phyloP scores from a whole-genome alignment of 2,329 filamentous ascomycete genomes.

The Macrophomina phaseolina region DNA sequence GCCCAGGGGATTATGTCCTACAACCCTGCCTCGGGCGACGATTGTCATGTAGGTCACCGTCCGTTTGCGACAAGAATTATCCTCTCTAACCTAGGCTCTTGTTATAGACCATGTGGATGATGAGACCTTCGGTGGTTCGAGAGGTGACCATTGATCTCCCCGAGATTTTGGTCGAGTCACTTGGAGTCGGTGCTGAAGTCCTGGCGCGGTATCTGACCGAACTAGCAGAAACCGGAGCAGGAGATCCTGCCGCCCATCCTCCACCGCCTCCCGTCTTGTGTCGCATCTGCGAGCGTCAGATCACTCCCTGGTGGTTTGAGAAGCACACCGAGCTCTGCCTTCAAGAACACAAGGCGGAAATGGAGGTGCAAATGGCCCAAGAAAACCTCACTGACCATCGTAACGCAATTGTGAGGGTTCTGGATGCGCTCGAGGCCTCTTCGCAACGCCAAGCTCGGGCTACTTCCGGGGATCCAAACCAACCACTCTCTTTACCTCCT shows the following conservation, averaged over 20 bases:
- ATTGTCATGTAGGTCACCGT: constrained; percentile 77
- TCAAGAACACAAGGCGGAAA: constrained; percentile 94
- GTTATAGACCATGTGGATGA: constrained; percentile 98
- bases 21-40: constrained; percentile 81
- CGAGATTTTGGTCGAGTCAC: constrained; percentile 83
- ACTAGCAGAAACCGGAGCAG: constrained; percentile 80
- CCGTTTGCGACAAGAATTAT: background rate
- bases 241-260: constrained; percentile 75
- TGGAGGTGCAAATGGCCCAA: constrained; percentile 96
- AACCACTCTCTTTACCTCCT: constrained; percentile 46
- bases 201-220: constrained; percentile 91
- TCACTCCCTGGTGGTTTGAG: constrained; percentile 99
- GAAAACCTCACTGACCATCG: constrained; percentile 91
- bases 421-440: constrained; percentile 87
- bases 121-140: constrained; percentile 85
- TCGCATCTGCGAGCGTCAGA: constrained; percentile 95
- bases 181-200: constrained; percentile 93
- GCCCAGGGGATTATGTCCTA: constrained; percentile 99
- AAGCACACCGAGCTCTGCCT: constrained; percentile 97
- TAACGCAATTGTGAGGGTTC: constrained; percentile 90
- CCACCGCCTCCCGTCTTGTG: constrained; percentile 87
- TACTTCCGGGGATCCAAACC: constrained; percentile 31
- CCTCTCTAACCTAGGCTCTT: constrained; percentile 34
- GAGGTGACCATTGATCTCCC: constrained; percentile 97
- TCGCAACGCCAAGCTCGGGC: constrained; percentile 44